Conservation (phyloP, 495 filamentous ascomycete species). For the Baudoinia panamericana region DNA sequence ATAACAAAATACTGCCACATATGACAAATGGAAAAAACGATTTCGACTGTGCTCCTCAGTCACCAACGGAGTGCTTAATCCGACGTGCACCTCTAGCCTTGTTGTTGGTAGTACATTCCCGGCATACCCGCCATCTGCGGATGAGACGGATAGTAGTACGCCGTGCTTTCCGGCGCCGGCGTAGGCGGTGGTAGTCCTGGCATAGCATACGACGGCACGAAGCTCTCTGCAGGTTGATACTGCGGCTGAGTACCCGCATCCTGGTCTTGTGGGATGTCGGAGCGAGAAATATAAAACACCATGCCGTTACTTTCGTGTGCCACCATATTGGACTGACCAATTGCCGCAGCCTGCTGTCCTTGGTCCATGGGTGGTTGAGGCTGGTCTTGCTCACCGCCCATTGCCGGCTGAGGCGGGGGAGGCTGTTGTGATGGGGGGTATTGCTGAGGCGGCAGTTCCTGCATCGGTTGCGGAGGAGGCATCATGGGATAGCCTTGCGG, state of each 20-base stretch:
- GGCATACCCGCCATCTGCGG: slow-evolving; percentile 1
- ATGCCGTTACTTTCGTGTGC: slow-evolving; percentile 89
- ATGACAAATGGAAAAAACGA: too few species aligned
- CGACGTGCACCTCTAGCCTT: too few species aligned
- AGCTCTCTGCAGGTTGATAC: slow-evolving; percentile 18
- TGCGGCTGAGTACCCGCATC: slow-evolving; percentile 34
- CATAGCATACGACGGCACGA: slow-evolving; percentile 19
- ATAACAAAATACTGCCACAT: too few species aligned
- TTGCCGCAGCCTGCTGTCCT: slow-evolving; percentile 27
- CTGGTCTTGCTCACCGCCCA: slow-evolving; percentile 33
- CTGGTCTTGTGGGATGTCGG: slow-evolving; percentile 32
- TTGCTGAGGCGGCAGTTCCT: slow-evolving; percentile 2
- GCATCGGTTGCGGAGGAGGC: neutral
- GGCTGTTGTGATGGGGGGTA: slow-evolving; percentile 1
- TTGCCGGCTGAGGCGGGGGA: slow-evolving; percentile 13
- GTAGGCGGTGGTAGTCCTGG: slow-evolving; percentile 11
- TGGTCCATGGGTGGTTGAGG: slow-evolving; percentile 24
- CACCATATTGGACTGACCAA: slow-evolving; percentile 51
- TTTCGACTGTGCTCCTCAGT: too few species aligned
- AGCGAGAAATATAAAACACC: slow-evolving; percentile 83
- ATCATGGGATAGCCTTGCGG: slow-evolving; percentile 11
- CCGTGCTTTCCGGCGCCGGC: slow-evolving; percentile 3
- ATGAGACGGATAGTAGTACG: slow-evolving; percentile 2
- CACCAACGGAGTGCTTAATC: too few species aligned
- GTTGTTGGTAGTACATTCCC: too few species aligned